Conservation (phyloP, 495 filamentous ascomycete genomes). For the Amphirosellinia nigrospora region DNA sequence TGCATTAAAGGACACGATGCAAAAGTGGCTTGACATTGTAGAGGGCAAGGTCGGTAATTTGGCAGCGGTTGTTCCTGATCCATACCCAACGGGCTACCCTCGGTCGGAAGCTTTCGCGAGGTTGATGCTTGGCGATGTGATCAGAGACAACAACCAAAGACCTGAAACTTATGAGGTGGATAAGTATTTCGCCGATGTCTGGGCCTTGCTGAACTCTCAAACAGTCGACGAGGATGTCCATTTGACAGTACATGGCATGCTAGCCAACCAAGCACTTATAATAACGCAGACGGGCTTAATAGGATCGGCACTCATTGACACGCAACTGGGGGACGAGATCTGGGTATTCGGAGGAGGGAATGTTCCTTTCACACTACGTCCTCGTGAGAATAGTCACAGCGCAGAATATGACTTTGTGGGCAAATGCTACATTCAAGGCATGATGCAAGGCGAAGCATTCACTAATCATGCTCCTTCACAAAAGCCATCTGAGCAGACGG, state of each 20-base stretch:
- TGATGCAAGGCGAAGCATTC: constrained; percentile 6
- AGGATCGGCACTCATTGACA: constrained; percentile 7
- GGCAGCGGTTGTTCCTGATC: background rate
- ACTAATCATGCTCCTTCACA: background rate
- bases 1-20: background rate
- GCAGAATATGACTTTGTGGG: constrained; percentile 6
- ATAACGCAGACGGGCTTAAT: constrained; percentile 1
- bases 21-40: background rate
- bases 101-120: background rate
- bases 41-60: background rate
- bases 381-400: background rate
- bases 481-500: background rate
- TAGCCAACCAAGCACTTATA: background rate
- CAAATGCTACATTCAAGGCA: constrained; percentile 12
- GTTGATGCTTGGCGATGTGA: background rate
- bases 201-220: background rate
- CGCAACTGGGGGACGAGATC: background rate
- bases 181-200: background rate
- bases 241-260: background rate
- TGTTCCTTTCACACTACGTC: constrained; percentile 10
- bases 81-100: background rate
- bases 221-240: background rate
- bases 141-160: background rate
- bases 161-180: background rate
- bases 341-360: constrained; percentile 6